Conservation (phyloP, 2,329 filamentous ascomycete species). For the Chrysoporthe cubensis region DNA sequence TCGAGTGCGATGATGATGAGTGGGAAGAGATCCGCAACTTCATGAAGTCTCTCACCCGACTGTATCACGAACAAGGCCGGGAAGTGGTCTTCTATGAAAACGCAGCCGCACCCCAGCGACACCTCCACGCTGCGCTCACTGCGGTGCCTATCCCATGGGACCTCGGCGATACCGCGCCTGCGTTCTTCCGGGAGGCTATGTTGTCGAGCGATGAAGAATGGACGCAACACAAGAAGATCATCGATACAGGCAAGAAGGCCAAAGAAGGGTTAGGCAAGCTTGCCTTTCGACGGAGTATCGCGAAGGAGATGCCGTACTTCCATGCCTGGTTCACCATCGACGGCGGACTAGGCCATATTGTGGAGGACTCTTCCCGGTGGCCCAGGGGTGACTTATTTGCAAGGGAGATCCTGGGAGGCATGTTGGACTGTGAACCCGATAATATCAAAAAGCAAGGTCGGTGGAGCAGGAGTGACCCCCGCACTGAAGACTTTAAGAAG, state of each 20-base stretch:
- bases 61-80: slow-evolving; percentile 92
- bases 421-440: slow-evolving; percentile 81
- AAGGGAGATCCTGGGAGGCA: slow-evolving; percentile 87
- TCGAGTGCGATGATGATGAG: slow-evolving; percentile 97
- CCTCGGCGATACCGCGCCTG: slow-evolving; percentile 87
- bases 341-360: slow-evolving; percentile 87
- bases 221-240: slow-evolving; percentile 93
- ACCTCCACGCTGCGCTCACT: slow-evolving; percentile 82
- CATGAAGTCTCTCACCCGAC: slow-evolving; percentile 92
- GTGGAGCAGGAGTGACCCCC: slow-evolving; percentile 73
- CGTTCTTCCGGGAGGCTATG: slow-evolving; percentile 95
- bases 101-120: slow-evolving; percentile 77
- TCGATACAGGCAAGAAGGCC: slow-evolving; percentile 76
- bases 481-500: slow-evolving; percentile 79
- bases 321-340: slow-evolving; percentile 95
- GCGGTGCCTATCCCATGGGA: slow-evolving; percentile 88
- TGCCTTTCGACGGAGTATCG: slow-evolving; percentile 81
- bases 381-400: slow-evolving; percentile 92
- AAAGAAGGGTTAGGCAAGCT: slow-evolving; percentile 73
- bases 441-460: slow-evolving; percentile 88
- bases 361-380: slow-evolving; percentile 86
- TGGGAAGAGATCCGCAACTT: slow-evolving; percentile 99
- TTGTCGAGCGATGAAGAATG: slow-evolving; percentile 88
- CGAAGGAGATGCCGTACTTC: slow-evolving; percentile 98
- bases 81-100: slow-evolving; percentile 98